Evolutionary conservation across 2,329 filamentous ascomycete species (phyloP).

Genomic region (Achaetomium macrosporum): DNA sequence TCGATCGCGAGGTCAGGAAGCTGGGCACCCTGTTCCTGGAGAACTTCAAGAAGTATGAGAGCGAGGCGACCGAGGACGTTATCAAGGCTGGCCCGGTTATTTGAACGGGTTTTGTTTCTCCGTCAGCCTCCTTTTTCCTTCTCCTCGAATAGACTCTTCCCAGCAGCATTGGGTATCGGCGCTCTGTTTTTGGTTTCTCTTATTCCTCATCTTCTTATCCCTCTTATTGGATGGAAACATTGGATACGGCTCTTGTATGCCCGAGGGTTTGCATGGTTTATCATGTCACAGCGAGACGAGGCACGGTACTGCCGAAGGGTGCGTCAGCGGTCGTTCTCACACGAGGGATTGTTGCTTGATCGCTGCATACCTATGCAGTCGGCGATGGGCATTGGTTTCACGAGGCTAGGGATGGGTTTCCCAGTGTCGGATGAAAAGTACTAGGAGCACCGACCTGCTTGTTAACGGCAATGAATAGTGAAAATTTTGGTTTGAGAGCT

Average conservation of each 20-base stretch:
- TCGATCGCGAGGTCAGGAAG: constrained; percentile 84
- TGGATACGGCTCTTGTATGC: constrained; percentile 3
- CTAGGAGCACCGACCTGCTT: not conserved
- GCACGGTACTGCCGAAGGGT: too few relatives aligned
- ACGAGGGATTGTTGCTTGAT: not conserved
- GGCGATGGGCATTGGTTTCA: not conserved
- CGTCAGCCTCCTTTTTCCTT: not conserved
- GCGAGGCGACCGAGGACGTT: constrained; percentile 74
- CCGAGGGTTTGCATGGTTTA: not conserved
- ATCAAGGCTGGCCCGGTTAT: constrained; percentile 48
- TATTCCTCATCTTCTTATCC: not conserved
- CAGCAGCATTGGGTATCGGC: constrained; percentile 12
- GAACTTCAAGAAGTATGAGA: constrained; percentile 95
- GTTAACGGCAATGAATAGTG: not conserved
- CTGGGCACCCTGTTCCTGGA: constrained; percentile 84
- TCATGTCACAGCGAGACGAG: too few relatives aligned
- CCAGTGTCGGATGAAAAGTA: not conserved
- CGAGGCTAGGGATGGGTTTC: too few relatives aligned
- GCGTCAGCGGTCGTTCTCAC: too few relatives aligned
- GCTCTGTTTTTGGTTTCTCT: not conserved
- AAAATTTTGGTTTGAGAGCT: not conserved
- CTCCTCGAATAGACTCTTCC: constrained; percentile 2
- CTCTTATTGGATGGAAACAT: not conserved
- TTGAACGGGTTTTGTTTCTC: constrained; percentile 4
- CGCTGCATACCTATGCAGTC: too few relatives aligned